Evolutionary conservation across 495 filamentous ascomycete species (phyloP), one percentile per base, ranked within the genome.

Genomic region (Lepraria neglecta): DNA sequence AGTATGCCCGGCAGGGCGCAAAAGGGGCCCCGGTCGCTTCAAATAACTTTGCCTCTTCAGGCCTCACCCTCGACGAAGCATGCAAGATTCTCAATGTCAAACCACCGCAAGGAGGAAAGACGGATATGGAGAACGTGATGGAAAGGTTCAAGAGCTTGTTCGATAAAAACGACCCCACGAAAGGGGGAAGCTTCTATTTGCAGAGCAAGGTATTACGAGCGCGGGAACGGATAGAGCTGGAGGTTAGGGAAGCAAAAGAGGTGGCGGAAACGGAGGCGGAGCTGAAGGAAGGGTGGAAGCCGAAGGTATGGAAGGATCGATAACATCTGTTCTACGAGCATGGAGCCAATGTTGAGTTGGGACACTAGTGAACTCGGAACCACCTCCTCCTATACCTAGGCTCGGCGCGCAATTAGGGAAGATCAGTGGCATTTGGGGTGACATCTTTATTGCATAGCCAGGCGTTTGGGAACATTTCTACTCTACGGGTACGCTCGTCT

Each of bases 41-140:
- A 35, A 82, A 75, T 64, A 77, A 83, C 59, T 77, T 83, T 62
- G 72, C 81, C 43, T 81, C 85, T 42, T 78, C 82, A 44, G 88
- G 89, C 64, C 83, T 96, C 68, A 95, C 90, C 9, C 83, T 98
- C 56, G 92, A 96, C 65, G 94, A 98, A 76, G 95, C 94, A 11
- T 97, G 91, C 83, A 91, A 91, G 75, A 97, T 98, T 72, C 83
- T 98, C 59, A 96, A 97, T 73, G 91, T 97, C 65, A 90, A 91
- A 75, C 90, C 91, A 50, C 89, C 92, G 3, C 82, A 87, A 67
- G 83, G 78, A 58, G 90, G 86, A n/a, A 78, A 89, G 68, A 77
- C 86, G 21, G 83, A 90, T 71, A 76, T 89, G 73, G 90, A 95
- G 63, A 73, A 82, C 42, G 81, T 95, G 54, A 87, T 86, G 78